These are phyloP conservation scores for Benincasa hispida DNA, from an alignment of 306 rosid species.

Conservation along the genomic window DNA sequence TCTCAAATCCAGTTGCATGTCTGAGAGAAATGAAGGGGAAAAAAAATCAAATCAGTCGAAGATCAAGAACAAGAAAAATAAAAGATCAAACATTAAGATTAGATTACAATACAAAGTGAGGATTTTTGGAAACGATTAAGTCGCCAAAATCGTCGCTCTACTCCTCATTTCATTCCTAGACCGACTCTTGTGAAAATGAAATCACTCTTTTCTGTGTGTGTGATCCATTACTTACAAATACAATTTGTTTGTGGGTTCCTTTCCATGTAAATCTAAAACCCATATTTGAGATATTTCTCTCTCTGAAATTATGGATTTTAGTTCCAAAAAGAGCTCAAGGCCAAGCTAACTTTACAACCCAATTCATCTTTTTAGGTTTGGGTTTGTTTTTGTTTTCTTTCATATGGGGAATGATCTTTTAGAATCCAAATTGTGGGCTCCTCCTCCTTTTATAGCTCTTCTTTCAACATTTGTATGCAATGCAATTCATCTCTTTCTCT, in stretches of 20 bases:
- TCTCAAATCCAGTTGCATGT: conserved; percentile 41
- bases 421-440: not conserved
- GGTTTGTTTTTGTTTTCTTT: conserved; percentile 4
- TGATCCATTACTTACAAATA: not conserved
- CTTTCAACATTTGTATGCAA: not conserved
- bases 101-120: not conserved
- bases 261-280: conserved; percentile 4
- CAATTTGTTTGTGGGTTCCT: not conserved
- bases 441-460: not conserved
- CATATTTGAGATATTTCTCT: not conserved
- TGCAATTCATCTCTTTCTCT: not conserved
- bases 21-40: conserved; percentile 20
- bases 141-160: conserved; percentile 62
- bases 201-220: not conserved
- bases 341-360: conserved; percentile 16
- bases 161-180: conserved; percentile 40
- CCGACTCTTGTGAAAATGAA: conserved; percentile 28
- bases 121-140: conserved; percentile 19
- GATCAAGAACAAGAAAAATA: not conserved
- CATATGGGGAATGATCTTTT: not conserved
- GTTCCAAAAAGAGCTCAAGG: conserved; percentile 3
- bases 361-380: conserved; percentile 12
- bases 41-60: not conserved
- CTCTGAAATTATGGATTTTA: not conserved
- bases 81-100: not conserved